Conservation (phyloP, 2,329 filamentous ascomycete species). For the Aspergillaceae sp. region DNA sequence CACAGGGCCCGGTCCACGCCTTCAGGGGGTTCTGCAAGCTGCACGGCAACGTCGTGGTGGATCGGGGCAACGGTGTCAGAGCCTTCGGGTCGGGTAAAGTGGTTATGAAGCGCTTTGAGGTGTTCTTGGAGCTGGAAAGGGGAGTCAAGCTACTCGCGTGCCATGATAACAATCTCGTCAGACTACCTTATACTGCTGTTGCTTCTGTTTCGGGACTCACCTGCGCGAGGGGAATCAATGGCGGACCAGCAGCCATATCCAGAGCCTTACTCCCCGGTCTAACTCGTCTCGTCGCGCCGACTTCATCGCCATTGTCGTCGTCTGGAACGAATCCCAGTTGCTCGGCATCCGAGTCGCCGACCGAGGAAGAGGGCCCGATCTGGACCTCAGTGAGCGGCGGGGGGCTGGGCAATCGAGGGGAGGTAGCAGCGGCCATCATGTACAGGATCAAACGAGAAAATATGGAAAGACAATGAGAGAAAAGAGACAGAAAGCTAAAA, state of each 20-base stretch:
- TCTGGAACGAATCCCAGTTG: slow-evolving; percentile 43
- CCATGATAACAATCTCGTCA: neutral
- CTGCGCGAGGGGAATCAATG: slow-evolving; percentile 75
- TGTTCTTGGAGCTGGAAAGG: slow-evolving; percentile 97
- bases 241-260: slow-evolving; percentile 88
- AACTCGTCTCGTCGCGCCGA: slow-evolving; percentile 73
- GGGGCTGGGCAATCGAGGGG: slow-evolving; percentile 86
- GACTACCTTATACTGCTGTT: slow-evolving; percentile 1
- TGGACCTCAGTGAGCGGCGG: slow-evolving; percentile 93
- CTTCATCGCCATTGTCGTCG: slow-evolving; percentile 47
- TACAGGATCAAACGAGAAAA: neutral
- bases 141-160: slow-evolving; percentile 68
- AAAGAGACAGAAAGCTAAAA: neutral
- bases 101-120: slow-evolving; percentile 81
- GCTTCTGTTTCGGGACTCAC: slow-evolving; percentile 41
- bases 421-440: slow-evolving; percentile 50
- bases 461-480: neutral
- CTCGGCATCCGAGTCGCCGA: slow-evolving; percentile 49
- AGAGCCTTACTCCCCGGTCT: slow-evolving; percentile 84
- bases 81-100: slow-evolving; percentile 58
- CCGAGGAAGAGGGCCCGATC: slow-evolving; percentile 67
- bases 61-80: slow-evolving; percentile 60
- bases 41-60: slow-evolving; percentile 62
- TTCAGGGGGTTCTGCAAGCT: slow-evolving; percentile 69
- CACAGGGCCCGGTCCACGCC: slow-evolving; percentile 81